phyloP scores from a whole-genome alignment of 768 basidiomycete species.

The Tulasnella sp. region DNA sequence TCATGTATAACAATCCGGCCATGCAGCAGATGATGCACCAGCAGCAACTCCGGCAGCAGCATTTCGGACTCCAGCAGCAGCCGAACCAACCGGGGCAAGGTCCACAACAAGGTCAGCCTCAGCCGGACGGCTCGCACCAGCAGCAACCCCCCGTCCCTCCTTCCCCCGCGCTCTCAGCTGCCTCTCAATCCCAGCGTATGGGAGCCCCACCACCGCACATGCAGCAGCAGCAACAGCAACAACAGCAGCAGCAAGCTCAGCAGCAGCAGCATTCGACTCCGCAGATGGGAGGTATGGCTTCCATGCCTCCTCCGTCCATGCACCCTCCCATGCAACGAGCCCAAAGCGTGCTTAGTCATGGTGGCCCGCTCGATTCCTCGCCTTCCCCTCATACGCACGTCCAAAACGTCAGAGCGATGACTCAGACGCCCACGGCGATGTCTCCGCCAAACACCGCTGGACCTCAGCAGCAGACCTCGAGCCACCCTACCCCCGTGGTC shows the following conservation, averaged over 20 bases:
- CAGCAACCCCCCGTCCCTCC: slow-evolving; percentile 25
- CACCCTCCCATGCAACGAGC: slow-evolving; percentile 19
- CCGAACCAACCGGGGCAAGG: slow-evolving; percentile 15
- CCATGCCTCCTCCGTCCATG: slow-evolving; percentile 22
- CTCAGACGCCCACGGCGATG: slow-evolving; percentile 23
- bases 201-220: background rate
- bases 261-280: slow-evolving; percentile 11
- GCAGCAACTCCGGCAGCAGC: slow-evolving; percentile 26
- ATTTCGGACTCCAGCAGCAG: slow-evolving; percentile 24
- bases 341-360: slow-evolving; percentile 12
- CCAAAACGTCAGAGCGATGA: slow-evolving; percentile 16
- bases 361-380: background rate
- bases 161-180: slow-evolving; percentile 24
- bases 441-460: slow-evolving; percentile 23
- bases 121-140: background rate
- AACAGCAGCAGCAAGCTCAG: slow-evolving; percentile 5
- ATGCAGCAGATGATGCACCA: slow-evolving; percentile 28
- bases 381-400: slow-evolving; percentile 14
- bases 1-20: slow-evolving; percentile 19
- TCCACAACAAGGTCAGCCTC: slow-evolving; percentile 6
- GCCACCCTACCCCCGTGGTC: slow-evolving; percentile 14
- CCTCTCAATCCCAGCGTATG: slow-evolving; percentile 5
- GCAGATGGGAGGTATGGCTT: slow-evolving; percentile 18
- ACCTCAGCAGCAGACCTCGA: background rate
- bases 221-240: slow-evolving; percentile 5